phyloP scores from a whole-genome alignment of 2,329 filamentous ascomycete genomes.

The Tolypocladium paradoxum region DNA sequence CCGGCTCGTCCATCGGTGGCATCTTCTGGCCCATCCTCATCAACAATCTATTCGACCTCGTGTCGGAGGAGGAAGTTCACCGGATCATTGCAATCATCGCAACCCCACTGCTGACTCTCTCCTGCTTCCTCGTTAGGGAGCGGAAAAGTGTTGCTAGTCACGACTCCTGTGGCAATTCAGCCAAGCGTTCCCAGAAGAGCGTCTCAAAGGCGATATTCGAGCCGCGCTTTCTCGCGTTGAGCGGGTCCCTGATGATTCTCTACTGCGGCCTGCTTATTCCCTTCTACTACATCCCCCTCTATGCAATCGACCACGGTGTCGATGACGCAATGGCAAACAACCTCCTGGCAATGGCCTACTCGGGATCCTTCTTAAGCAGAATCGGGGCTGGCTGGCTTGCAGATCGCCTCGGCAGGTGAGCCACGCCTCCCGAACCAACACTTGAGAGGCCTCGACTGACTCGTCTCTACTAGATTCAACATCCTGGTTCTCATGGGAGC shows the following conservation, averaged over 20 bases:
- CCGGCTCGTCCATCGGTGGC: constrained; percentile 20
- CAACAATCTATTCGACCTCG: constrained; percentile 5
- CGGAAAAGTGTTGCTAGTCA: constrained; percentile 7
- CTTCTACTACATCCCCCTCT: constrained; percentile 31
- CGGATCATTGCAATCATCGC: constrained; percentile 12
- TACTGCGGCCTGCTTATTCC: constrained; percentile 18
- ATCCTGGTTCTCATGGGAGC: constrained; percentile 15
- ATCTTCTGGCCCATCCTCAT: constrained; percentile 19
- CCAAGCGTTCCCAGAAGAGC: constrained; percentile 3
- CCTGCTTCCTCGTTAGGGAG: constrained; percentile 18
- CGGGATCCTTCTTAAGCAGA: constrained; percentile 41
- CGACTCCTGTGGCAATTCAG: constrained; percentile 5
- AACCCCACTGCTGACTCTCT: constrained; percentile 13
- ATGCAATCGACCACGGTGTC: constrained; percentile 35
- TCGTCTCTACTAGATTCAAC: constrained; percentile 25
- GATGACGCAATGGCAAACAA: constrained; percentile 44
- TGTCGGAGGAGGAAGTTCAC: constrained; percentile 8
- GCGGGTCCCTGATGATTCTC: constrained; percentile 14
- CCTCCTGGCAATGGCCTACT: constrained; percentile 51
- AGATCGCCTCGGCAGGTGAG: constrained; percentile 34
- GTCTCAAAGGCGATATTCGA: constrained; percentile 17
- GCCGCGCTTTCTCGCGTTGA: constrained; percentile 11
- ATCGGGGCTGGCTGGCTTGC: constrained; percentile 40
- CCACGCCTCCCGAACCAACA: not conserved
- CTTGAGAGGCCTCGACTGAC: not conserved